Conservation (phyloP, 306 rosid species). For the Glycyrrhiza uralensis region DNA sequence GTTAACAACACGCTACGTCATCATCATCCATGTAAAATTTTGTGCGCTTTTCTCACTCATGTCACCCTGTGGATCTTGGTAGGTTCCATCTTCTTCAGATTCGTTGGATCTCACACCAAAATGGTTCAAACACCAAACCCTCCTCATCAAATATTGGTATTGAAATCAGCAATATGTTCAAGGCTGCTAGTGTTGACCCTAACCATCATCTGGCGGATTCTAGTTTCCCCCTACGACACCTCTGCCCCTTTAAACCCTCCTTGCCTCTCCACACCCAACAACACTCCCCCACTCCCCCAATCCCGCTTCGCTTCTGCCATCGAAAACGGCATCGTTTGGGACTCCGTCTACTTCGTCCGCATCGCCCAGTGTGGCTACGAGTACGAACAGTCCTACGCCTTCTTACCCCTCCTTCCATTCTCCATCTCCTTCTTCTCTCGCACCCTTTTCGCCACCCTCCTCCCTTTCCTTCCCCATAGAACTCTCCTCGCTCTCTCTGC, state of each 20-base stretch:
- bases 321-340: slow-evolving; percentile 80
- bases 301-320: slow-evolving; percentile 39
- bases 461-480: slow-evolving; percentile 51
- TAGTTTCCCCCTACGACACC: slow-evolving; percentile 71
- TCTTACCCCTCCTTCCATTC: slow-evolving; percentile 79
- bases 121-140: slow-evolving; percentile 23
- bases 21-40: too few relatives aligned
- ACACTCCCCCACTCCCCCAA: neutral
- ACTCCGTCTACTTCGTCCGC: slow-evolving; percentile 73
- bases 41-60: too few relatives aligned
- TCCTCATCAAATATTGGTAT: slow-evolving; percentile 27
- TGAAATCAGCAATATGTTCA: slow-evolving; percentile 57
- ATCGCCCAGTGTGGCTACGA: slow-evolving; percentile 81
- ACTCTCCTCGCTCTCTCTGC: slow-evolving; percentile 65
- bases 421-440: slow-evolving; percentile 50
- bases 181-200: slow-evolving; percentile 52
- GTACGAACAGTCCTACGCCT: slow-evolving; percentile 86
- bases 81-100: neutral
- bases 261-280: slow-evolving; percentile 18
- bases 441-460: slow-evolving; percentile 43
- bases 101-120: neutral
- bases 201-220: slow-evolving; percentile 51
- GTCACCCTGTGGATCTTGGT: neutral
- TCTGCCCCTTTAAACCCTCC: slow-evolving; percentile 76
- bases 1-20: too few relatives aligned